phyloP scores from a whole-genome alignment of 768 basidiomycete species.

The Agrocybe praecox region DNA sequence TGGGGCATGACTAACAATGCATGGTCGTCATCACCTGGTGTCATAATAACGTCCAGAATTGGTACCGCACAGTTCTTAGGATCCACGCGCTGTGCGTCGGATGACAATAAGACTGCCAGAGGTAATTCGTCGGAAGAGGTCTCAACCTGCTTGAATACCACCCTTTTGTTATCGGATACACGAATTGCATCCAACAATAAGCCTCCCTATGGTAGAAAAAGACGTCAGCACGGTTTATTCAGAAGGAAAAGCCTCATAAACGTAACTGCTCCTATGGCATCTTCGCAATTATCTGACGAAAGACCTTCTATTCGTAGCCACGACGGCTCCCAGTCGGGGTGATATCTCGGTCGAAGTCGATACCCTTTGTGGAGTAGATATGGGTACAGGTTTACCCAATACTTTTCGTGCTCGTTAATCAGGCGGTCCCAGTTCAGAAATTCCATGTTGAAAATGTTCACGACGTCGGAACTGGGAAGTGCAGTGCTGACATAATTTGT shows the following conservation, averaged over 20 bases:
- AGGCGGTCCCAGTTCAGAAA: no score
- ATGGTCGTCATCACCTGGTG: slow-evolving; percentile 5
- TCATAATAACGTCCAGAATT: slow-evolving; percentile 10
- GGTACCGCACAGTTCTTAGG: slow-evolving; percentile 10
- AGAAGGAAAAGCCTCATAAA: no score
- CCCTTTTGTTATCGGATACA: neutral
- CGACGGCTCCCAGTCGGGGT: neutral
- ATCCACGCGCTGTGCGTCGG: neutral
- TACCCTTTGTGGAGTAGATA: slow-evolving; percentile 1
- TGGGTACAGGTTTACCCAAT: neutral
- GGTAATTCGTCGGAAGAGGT: slow-evolving; percentile 5
- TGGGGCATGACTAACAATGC: slow-evolving; percentile 13
- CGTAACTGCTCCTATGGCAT: neutral
- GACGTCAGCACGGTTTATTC: neutral
- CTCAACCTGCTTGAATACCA: neutral
- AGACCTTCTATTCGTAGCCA: neutral
- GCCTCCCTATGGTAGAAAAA: neutral
- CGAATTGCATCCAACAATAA: neutral
- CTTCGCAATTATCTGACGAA: neutral
- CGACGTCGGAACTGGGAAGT: no score
- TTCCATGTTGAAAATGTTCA: no score
- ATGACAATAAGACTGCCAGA: neutral
- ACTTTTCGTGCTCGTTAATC: neutral
- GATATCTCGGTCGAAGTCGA: slow-evolving; percentile 3
- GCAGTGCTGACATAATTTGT: no score